Evolutionary conservation across 2,329 filamentous ascomycete species (phyloP).

Genomic region (Zymoseptoria passerinii): DNA sequence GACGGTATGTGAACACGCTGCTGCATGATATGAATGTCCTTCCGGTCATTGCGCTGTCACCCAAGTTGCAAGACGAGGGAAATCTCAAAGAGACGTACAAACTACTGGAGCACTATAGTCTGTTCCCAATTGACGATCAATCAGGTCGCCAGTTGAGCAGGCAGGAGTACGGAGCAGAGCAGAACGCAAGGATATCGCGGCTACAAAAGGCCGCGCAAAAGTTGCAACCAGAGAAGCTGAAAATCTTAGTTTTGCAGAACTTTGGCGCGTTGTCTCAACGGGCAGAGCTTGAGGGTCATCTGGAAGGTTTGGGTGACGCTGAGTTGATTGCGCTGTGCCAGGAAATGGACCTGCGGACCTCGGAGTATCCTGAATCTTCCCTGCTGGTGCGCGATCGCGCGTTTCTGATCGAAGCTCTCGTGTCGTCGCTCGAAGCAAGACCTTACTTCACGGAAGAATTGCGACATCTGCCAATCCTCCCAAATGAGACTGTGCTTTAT

Average conservation of each 20-base stretch:
- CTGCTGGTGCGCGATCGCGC: conserved; percentile 55
- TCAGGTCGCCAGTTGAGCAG: conserved; percentile 67
- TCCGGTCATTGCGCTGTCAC: conserved; percentile 67
- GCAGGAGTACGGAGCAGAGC: conserved; percentile 67
- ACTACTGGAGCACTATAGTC: conserved; percentile 77
- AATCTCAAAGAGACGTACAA: conserved; percentile 68
- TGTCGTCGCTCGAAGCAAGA: conserved; percentile 66
- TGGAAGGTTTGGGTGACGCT: conserved; percentile 62
- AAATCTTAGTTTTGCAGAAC: conserved; percentile 85
- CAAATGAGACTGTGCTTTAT: conserved; percentile 75
- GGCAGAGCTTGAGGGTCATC: conserved; percentile 65
- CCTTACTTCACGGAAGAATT: conserved; percentile 76
- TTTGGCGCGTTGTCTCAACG: conserved; percentile 79
- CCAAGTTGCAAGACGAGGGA: conserved; percentile 68
- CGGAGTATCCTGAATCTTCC: conserved; percentile 63
- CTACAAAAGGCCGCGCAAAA: conserved; percentile 72
- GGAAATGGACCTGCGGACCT: conserved; percentile 67
- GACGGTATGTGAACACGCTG: conserved; percentile 85
- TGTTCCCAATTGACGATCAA: conserved; percentile 87
- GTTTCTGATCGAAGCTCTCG: conserved; percentile 62
- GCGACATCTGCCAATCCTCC: conserved; percentile 63
- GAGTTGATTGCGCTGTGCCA: conserved; percentile 64
- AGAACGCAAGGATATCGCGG: conserved; percentile 67
- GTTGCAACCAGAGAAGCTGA: conserved; percentile 80
- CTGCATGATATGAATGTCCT: conserved; percentile 79